Evolutionary conservation across 805 yeast species (phyloP).

Genomic region (Wickerhamiella domercqiae): DNA sequence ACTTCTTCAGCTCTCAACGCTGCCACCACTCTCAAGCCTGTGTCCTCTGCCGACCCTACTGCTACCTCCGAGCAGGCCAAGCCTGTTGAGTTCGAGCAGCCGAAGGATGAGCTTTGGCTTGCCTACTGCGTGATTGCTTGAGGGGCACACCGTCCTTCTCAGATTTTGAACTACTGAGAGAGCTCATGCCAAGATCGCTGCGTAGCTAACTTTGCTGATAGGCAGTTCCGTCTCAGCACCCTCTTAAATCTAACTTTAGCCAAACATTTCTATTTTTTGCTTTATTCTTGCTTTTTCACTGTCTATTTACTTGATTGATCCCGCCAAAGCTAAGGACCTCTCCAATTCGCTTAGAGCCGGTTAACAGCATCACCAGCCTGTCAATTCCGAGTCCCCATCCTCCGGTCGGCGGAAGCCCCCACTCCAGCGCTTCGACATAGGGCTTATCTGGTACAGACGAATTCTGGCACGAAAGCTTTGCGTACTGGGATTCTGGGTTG

Average conservation of each 20-base stretch:
- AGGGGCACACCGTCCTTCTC: neutral
- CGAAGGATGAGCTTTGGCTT: neutral
- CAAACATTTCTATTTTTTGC: neutral
- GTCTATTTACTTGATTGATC: conserved; percentile 9
- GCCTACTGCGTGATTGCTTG: conserved; percentile 1
- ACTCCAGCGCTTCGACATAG: conserved; percentile 66
- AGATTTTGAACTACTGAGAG: too few relatives aligned
- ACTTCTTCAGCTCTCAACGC: conserved; percentile 1
- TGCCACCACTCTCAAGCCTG: neutral
- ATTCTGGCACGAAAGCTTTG: conserved; percentile 46
- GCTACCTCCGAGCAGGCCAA: neutral
- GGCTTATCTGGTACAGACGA: conserved; percentile 49
- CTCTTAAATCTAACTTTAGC: neutral
- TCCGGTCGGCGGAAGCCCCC: conserved; percentile 94
- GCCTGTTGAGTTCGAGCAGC: conserved; percentile 1
- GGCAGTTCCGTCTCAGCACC: too few relatives aligned
- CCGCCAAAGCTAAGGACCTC: conserved; percentile 14
- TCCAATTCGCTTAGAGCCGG: conserved; percentile 43
- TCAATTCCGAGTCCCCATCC: conserved; percentile 98
- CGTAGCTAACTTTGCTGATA: too few relatives aligned
- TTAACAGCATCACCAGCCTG: conserved; percentile 64
- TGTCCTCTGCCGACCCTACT: neutral
- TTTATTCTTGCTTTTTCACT: neutral
- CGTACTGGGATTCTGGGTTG: conserved; percentile 55
- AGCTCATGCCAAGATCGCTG: too few relatives aligned